Evolutionary conservation across 2,329 filamentous ascomycete species (phyloP).

Genomic region (Coleophoma eucalyptorum): DNA sequence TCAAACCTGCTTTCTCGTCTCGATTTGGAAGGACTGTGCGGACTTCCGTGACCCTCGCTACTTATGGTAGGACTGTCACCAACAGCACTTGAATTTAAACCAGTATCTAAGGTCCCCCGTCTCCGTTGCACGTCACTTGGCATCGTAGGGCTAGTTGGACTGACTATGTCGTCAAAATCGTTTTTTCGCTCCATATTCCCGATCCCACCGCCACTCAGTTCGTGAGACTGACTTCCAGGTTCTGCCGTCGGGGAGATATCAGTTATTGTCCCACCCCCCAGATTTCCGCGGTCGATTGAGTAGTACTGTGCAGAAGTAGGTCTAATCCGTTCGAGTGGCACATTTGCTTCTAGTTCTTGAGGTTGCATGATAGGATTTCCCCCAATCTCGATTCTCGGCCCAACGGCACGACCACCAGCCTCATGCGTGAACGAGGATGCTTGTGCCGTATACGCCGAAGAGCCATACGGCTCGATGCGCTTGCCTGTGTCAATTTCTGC

Average conservation of each 20-base stretch:
- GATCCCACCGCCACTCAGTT: slow-evolving; percentile 8
- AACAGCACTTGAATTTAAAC: slow-evolving; percentile 9
- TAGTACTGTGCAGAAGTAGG: neutral
- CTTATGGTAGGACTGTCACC: slow-evolving; percentile 5
- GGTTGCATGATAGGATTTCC: slow-evolving; percentile 22
- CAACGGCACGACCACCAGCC: slow-evolving; percentile 8
- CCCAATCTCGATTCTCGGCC: slow-evolving; percentile 14
- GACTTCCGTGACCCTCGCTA: neutral
- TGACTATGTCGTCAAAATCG: slow-evolving; percentile 8
- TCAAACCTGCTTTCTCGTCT: neutral
- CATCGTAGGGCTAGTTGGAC: slow-evolving; percentile 20
- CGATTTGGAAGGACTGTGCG: neutral
- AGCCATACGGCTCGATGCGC: slow-evolving; percentile 1
- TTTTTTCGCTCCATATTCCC: neutral
- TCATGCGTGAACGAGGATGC: slow-evolving; percentile 9
- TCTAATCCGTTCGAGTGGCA: slow-evolving; percentile 4
- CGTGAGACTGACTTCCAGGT: slow-evolving; percentile 2
- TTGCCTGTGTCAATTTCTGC: slow-evolving; percentile 14
- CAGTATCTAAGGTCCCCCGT: slow-evolving; percentile 7
- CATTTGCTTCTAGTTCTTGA: slow-evolving; percentile 17
- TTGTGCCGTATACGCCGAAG: slow-evolving; percentile 12
- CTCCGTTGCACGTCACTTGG: slow-evolving; percentile 12
- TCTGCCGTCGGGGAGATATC: slow-evolving; percentile 5
- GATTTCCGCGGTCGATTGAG: neutral
- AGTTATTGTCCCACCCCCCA: neutral